Evolutionary conservation across 2,329 filamentous ascomycete genomes (phyloP).

Genomic region (Xylariaceae sp.): DNA sequence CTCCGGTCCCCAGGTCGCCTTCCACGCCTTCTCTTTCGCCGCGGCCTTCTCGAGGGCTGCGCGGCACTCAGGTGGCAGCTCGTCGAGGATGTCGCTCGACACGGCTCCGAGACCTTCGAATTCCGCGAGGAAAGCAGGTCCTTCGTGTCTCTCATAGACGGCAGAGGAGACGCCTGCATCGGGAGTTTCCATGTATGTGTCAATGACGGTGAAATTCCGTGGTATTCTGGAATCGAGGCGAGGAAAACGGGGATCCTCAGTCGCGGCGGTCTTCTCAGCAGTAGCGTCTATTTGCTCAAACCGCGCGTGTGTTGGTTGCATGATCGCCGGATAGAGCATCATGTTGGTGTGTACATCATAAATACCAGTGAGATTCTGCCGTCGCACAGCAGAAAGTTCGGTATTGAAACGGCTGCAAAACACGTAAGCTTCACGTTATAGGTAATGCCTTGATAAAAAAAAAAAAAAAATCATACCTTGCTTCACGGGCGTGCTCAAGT

Average conservation of each 20-base stretch:
- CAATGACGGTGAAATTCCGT: slow-evolving; percentile 55
- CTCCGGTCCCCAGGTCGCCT: slow-evolving; percentile 70
- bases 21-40: slow-evolving; percentile 66
- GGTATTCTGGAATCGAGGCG: slow-evolving; percentile 46
- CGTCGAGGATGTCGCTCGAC: slow-evolving; percentile 59
- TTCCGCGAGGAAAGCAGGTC: slow-evolving; percentile 45
- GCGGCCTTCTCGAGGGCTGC: slow-evolving; percentile 67
- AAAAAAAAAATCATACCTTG: too few species aligned
- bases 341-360: slow-evolving; percentile 94
- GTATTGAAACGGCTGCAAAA: slow-evolving; percentile 76
- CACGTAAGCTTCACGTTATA: slow-evolving; percentile 4
- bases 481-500: slow-evolving; percentile 86
- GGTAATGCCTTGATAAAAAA: too few species aligned
- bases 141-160: slow-evolving; percentile 41
- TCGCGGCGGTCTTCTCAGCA: slow-evolving; percentile 21
- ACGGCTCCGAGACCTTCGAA: slow-evolving; percentile 62
- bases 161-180: slow-evolving; percentile 43
- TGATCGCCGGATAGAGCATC: slow-evolving; percentile 81
- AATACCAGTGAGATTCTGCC: slow-evolving; percentile 66
- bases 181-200: slow-evolving; percentile 51
- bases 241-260: slow-evolving; percentile 39
- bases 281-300: slow-evolving; percentile 63
- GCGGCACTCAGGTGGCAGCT: slow-evolving; percentile 67
- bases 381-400: slow-evolving; percentile 63
- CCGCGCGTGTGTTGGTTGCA: slow-evolving; percentile 83